Conservation (phyloP, 192 early-diverging fungal genomes). For the Spizellomyces punctatus region DNA sequence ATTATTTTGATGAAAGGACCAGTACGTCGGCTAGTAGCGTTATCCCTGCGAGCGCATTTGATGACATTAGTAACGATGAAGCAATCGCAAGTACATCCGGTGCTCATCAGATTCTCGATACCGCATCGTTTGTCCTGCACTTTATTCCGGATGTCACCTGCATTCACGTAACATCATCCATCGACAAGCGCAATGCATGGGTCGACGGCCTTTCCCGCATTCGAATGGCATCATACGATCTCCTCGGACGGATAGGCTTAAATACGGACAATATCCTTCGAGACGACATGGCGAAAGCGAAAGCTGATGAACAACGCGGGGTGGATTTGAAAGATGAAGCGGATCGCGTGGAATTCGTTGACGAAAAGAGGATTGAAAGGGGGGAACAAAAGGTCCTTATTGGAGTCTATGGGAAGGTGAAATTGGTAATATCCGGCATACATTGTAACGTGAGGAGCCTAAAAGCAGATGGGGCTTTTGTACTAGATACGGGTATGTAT, state of each 20-base stretch:
- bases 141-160: not conserved
- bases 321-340: not conserved
- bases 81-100: not conserved
- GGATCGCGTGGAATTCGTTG: slow-evolving; percentile 6
- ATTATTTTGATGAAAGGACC: slow-evolving; percentile 6
- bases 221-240: slow-evolving; percentile 15
- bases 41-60: not conserved
- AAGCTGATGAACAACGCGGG: not conserved
- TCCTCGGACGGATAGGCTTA: slow-evolving; percentile 23
- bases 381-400: slow-evolving; percentile 31
- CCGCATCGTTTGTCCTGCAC: no score
- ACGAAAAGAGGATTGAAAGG: slow-evolving; percentile 23
- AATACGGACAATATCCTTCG: slow-evolving; percentile 16
- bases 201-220: not conserved
- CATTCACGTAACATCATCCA: not conserved
- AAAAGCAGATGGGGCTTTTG: slow-evolving; percentile 26
- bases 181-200: slow-evolving; percentile 12
- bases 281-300: slow-evolving; percentile 3
- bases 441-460: slow-evolving; percentile 1
- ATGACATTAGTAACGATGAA: not conserved
- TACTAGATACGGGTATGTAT: slow-evolving; percentile 33
- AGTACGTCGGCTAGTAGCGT: no score
- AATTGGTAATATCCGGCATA: slow-evolving; percentile 7
- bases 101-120: no score
- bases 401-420: slow-evolving; percentile 28